Conservation (phyloP, 108 stramenopile species). For the Nannochloropsis gaditana region DNA sequence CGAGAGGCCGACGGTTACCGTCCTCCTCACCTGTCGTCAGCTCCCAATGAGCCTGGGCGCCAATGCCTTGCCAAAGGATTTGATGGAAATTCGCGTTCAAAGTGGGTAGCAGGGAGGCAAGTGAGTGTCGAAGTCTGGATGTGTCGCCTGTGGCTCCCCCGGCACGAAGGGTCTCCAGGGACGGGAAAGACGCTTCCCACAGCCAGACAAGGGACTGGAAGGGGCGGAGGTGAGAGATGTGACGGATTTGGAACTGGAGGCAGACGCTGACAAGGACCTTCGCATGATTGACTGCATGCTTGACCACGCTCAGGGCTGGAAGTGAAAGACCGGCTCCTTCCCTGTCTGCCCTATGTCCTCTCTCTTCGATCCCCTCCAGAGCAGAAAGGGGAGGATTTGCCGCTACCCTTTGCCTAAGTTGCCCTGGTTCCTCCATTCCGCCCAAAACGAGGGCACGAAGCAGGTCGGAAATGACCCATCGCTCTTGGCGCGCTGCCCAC, state of each 20-base stretch:
- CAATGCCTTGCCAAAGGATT: conserved; percentile 23
- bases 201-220: conserved; percentile 79
- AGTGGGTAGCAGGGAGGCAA: not conserved
- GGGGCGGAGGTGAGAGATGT: conserved; percentile 63
- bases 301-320: not conserved
- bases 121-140: not conserved
- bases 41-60: not conserved
- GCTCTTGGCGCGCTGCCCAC: conserved; percentile 39
- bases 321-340: not conserved
- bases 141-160: not conserved
- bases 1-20: not conserved
- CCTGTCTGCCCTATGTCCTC: not conserved
- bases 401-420: too few relatives aligned
- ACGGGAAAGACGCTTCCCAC: conserved; percentile 52
- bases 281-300: conserved; percentile 13
- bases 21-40: not conserved
- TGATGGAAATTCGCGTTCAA: conserved; percentile 36
- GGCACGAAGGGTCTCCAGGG: not conserved
- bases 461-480: conserved; percentile 22
- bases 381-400: too few relatives aligned
- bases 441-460: too few relatives aligned
- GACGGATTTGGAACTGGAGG: conserved; percentile 30
- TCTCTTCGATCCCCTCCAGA: not conserved
- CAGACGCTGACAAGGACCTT: not conserved
- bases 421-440: not conserved